phyloP scores from a whole-genome alignment of 805 yeast species.

The Cephaloascus fragrans region DNA sequence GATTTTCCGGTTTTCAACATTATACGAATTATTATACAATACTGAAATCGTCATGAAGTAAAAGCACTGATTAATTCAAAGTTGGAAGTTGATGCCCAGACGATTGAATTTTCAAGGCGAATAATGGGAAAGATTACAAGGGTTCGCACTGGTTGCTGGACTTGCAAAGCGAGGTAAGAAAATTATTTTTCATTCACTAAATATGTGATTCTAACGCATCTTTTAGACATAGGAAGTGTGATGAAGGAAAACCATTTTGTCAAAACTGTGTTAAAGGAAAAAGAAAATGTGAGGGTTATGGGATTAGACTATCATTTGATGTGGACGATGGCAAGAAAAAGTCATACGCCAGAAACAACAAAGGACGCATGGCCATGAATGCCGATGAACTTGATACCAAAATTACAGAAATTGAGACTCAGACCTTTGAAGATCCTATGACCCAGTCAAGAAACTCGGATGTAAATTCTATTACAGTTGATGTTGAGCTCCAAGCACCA shows the following conservation, averaged over 20 bases:
- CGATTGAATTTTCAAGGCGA: no score
- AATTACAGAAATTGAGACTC: neutral
- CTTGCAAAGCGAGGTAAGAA: constrained; percentile 41
- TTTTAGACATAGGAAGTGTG: constrained; percentile 48
- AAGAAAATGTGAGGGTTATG: constrained; percentile 41
- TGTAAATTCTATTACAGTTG: neutral
- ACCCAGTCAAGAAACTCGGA: constrained; percentile 11
- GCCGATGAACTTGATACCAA: constrained; percentile 20
- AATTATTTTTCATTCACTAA: no score
- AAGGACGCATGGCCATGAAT: constrained; percentile 33
- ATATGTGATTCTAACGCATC: neutral
- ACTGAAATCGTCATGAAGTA: no score
- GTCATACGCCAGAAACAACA: constrained; percentile 11
- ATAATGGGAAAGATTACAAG: constrained; percentile 34
- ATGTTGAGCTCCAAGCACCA: no score
- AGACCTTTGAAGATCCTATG: no score
- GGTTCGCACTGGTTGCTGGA: constrained; percentile 51
- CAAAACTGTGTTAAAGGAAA: constrained; percentile 35
- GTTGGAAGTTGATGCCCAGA: no score
- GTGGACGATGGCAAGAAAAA: constrained; percentile 34
- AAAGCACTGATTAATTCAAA: no score
- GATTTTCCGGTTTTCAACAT: no score
- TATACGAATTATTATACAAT: no score
- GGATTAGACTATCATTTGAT: constrained; percentile 35
- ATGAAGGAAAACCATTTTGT: constrained; percentile 44